Evolutionary conservation across 306 rosid species (phyloP).

Genomic region (Vigna hirtella): DNA sequence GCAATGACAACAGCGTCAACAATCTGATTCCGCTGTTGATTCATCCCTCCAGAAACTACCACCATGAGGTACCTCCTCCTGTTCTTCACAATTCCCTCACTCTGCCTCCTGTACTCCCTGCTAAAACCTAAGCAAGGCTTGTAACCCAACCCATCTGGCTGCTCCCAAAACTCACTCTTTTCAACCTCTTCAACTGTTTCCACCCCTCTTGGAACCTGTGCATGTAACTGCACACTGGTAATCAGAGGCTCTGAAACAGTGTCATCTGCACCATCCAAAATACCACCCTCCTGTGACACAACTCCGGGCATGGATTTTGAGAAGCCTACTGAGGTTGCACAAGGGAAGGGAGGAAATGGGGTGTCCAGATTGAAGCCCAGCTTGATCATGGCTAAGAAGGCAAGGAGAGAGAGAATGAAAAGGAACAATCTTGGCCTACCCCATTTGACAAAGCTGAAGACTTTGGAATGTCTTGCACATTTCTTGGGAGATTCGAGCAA

Average conservation of each 20-base stretch:
- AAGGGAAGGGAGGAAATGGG: constrained; percentile 62
- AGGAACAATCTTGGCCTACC: constrained; percentile 59
- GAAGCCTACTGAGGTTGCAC: constrained; percentile 50
- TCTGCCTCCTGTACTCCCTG: constrained; percentile 61
- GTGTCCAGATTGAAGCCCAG: constrained; percentile 50
- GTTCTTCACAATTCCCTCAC: constrained; percentile 57
- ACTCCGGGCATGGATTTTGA: constrained; percentile 51
- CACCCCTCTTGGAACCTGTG: constrained; percentile 42
- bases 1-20: constrained; percentile 98
- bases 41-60: constrained; percentile 94
- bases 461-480: constrained; percentile 52
- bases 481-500: constrained; percentile 78
- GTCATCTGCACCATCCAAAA: background rate
- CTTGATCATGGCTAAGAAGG: constrained; percentile 59
- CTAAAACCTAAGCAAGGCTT: constrained; percentile 78
- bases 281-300: constrained; percentile 40
- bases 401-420: constrained; percentile 60
- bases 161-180: constrained; percentile 76
- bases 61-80: constrained; percentile 86
- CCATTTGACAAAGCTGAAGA: constrained; percentile 49
- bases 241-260: constrained; percentile 36
- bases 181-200: constrained; percentile 26
- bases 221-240: constrained; percentile 46
- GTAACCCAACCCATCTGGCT: constrained; percentile 87
- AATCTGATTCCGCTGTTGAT: constrained; percentile 97